Evolutionary conservation across 2,329 filamentous ascomycete species (phyloP).

Genomic region (Thermoascus crustaceus): DNA sequence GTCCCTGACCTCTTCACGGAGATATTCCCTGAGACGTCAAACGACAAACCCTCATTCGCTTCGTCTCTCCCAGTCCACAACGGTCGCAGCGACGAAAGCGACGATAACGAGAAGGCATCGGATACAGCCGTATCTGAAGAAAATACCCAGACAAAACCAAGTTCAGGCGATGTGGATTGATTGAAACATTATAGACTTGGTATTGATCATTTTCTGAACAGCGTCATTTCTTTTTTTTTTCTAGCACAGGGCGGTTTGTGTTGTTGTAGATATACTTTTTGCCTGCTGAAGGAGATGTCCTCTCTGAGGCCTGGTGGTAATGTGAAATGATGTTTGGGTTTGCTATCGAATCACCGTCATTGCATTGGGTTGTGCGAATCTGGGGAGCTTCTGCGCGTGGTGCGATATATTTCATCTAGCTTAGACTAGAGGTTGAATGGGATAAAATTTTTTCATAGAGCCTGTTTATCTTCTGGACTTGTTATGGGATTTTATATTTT

Average conservation of each 20-base stretch:
- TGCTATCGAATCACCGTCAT: no score
- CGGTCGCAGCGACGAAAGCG: conserved; percentile 9
- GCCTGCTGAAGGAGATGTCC: no score
- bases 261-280: conserved; percentile 9
- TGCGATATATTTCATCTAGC: no score
- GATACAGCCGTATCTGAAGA: neutral
- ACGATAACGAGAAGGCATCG: neutral
- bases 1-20: conserved; percentile 52
- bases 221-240: neutral
- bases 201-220: neutral
- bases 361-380: no score
- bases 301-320: no score
- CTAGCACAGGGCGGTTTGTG: conserved; percentile 9
- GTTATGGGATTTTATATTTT: no score
- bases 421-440: no score
- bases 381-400: no score
- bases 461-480: no score
- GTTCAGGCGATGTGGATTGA: conserved; percentile 7
- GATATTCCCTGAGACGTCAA: conserved; percentile 42
- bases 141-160: neutral
- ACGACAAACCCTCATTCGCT: conserved; percentile 15
- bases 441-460: no score
- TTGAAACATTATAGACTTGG: neutral
- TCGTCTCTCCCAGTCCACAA: conserved; percentile 11
- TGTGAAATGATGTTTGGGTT: no score